Percentiles rank a stretch among this genome's conserved stretches.
phyloP scores from a whole-genome alignment of 495 filamentous ascomycete genomes.

The Aspergillus sparsus region DNA sequence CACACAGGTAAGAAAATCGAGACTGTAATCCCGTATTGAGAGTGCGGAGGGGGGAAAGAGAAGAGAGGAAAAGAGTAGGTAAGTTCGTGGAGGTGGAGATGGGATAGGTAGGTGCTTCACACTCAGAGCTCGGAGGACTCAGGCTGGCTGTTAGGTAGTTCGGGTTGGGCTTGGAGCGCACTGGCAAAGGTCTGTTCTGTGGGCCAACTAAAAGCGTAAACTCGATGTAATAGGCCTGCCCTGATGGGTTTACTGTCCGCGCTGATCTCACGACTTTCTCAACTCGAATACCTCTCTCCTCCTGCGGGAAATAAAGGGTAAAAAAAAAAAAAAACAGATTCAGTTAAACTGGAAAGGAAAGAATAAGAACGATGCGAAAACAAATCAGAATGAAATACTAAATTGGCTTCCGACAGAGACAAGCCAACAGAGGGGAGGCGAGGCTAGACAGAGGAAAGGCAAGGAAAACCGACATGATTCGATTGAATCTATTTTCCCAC shows the following conservation, averaged over 20 bases:
- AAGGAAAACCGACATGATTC: neutral
- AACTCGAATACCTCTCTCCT: neutral
- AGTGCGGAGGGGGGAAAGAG: conserved; percentile 7
- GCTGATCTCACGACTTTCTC: conserved; percentile 21
- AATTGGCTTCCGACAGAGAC: neutral
- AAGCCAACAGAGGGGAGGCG: neutral
- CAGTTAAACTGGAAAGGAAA: neutral
- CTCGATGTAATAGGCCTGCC: conserved; percentile 10
- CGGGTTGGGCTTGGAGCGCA: conserved; percentile 16
- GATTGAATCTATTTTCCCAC: neutral
- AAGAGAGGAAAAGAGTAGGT: conserved; percentile 12
- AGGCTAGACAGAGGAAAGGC: neutral
- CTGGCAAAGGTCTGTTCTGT: conserved; percentile 11
- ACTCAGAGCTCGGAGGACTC: conserved; percentile 11
- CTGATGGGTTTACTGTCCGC: neutral
- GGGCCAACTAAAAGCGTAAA: conserved; percentile 16
- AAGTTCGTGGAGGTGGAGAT: conserved; percentile 23
- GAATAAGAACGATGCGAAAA: neutral
- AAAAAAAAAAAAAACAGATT: neutral
- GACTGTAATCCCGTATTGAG: conserved; percentile 11
- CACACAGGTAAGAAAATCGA: conserved; percentile 7
- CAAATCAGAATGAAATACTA: neutral
- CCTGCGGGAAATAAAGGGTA: too few relatives aligned
- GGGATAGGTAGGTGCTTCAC: conserved; percentile 5
- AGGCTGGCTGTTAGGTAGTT: conserved; percentile 14